phyloP scores from a whole-genome alignment of 169 alveolate genomes.

The Theileria parva region DNA sequence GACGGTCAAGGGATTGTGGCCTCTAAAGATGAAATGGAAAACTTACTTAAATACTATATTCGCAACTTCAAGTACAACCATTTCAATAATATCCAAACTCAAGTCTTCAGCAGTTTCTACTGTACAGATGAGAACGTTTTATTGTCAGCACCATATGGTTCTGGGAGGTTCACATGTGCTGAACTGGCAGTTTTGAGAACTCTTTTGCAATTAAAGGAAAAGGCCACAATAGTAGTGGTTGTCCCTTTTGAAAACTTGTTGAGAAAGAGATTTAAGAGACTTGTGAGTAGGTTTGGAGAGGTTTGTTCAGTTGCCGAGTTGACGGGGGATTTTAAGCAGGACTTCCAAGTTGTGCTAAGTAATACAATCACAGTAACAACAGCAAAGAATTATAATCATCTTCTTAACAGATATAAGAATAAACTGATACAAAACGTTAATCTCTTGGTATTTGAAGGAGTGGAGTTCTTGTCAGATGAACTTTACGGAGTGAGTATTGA shows the following conservation, averaged over 20 bases:
- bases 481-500: constrained; percentile 80
- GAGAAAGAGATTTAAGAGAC: constrained; percentile 37
- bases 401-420: constrained; percentile 90
- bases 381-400: constrained; percentile 90
- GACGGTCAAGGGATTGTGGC: not conserved
- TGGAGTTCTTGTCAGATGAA: constrained; percentile 87
- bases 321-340: constrained; percentile 85
- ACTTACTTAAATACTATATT: constrained; percentile 12
- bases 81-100: constrained; percentile 71
- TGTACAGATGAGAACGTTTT: constrained; percentile 64
- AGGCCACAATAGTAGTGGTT: constrained; percentile 49
- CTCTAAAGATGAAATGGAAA: constrained; percentile 10
- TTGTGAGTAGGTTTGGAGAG: constrained; percentile 47
- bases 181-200: constrained; percentile 62
- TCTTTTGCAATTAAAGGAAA: constrained; percentile 27
- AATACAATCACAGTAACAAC: constrained; percentile 86
- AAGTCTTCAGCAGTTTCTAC: constrained; percentile 65
- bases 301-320: constrained; percentile 69
- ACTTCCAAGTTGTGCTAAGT: constrained; percentile 74
- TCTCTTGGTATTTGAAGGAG: constrained; percentile 92
- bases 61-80: constrained; percentile 31
- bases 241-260: constrained; percentile 37
- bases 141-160: constrained; percentile 67
- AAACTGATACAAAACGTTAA: constrained; percentile 80
- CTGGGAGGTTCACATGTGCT: constrained; percentile 66